Evolutionary conservation across 345 rosid species (phyloP), one percentile per base, ranked within the genome.

Genomic region (Citrus medica): DNA sequence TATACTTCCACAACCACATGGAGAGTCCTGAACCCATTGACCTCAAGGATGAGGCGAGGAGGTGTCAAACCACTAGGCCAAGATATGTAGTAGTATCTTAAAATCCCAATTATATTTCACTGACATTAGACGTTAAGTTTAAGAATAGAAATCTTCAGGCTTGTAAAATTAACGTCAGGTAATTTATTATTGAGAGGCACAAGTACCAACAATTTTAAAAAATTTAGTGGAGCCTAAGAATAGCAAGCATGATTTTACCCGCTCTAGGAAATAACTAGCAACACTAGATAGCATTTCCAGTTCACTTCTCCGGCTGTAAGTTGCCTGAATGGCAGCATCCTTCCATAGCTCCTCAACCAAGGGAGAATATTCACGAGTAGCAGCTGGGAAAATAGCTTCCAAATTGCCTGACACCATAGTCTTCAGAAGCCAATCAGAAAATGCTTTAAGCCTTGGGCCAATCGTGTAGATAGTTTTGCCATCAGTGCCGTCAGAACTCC

Each of bases 321-420:
- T 90, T 37, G 92, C 91, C 84, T 86, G 93, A 76, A 97, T 89
- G 19, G 99, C 99, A 13, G 88, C 62, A 85, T 94, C 97, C 70
- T 73, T 90, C 99, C 98, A 94, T 69, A 97, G 80, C 85, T 94
- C 98, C 76, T 92, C 99, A 78, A 93, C 94, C 67, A 94, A 71
- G 66, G 99, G 99, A 6, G 98, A 96, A 76, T 97, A 97, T 88
- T 97, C 99, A 74, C 99, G 98, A 81, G 92, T 89, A 53, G 98
- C 97, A 51, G 98, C 98, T 16, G 98, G 98, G 82, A 97, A 97
- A 80, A 97, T 87, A 67, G 86, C 93, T 66, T 88, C 98, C 64
- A 97, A 83, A 75, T 89, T 92, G 68, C 99, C 99, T 48, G 94
- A 84, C 48, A 87, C 97, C 98, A 97, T 97, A 60, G 90, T 83